Evolutionary conservation across 78 protist species (phyloP).

Genomic region (Dictyostelium discoideum): dicty_2.7 NC_007090.3:771501-772000

Average conservation of each 20-base stretch:
- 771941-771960: neutral
- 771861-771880: no score
- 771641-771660: slow-evolving; percentile 17
- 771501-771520: slow-evolving; percentile 30
- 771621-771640: neutral
- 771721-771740: no score
- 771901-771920: no score
- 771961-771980: neutral
- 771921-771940: neutral
- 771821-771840: neutral
- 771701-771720: no score
- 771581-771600: slow-evolving; percentile 50
- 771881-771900: no score
- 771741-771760: no score
- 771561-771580: slow-evolving; percentile 60
- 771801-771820: neutral
- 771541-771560: slow-evolving; percentile 41
- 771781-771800: neutral
- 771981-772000: no score
- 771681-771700: neutral
- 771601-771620: slow-evolving; percentile 36
- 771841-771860: no score
- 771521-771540: slow-evolving; percentile 59
- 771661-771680: neutral
- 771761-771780: no score